Base-by-base conservation (phyloP, 345 rosid species). In the Eucalyptus sp. region DNA sequence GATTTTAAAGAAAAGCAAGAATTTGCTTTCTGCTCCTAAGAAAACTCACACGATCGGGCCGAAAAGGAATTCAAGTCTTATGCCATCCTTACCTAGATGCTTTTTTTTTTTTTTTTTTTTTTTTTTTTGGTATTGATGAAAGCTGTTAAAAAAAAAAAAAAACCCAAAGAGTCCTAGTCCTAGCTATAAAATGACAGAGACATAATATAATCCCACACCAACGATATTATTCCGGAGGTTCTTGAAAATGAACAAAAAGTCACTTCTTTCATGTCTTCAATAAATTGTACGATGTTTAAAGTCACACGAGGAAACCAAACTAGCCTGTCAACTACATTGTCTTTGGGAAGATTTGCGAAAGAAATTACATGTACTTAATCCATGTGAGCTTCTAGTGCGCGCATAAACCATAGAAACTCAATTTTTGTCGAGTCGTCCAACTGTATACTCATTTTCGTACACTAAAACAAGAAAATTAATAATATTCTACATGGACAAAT, bases 391-490 rank as follows among this genome's bases (percentile, higher is more conserved):
- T 58, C 1, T 25, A 58, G 6, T 58, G 64, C 29, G 13, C 13
- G 3, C 29, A 25, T 58, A 2, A 58, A 58, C 64, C 3, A 25
- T 25, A 58, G n/a, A 58, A 58, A 58, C 13, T 58, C 64, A 58
- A 58, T 58, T 25, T 58, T 58, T 58, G 64, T 58, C n/a, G n/a
- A 58, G n/a, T 58, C n/a, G 10, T 96, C 96, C 90, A 97, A 88
- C 68, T 93, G 91, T 88, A 91, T 94, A 52, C 96, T 91, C 96
- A 96, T 93, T 58, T 58, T 58, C 2, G n/a, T 25, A 25, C n/a
- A 1, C 64, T 58, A 58, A 24, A 58, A 4, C 62, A 58, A 10
- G 64, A 58, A 58, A 58, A 56, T 56, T 4, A 56, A 56, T 56
- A 17, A 56, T 24, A 56, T 56, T 56, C 62, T 56, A 56, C 6